Evolutionary conservation across 2,329 filamentous ascomycete species (phyloP).

Genomic region (Penicillium sp.): DNA sequence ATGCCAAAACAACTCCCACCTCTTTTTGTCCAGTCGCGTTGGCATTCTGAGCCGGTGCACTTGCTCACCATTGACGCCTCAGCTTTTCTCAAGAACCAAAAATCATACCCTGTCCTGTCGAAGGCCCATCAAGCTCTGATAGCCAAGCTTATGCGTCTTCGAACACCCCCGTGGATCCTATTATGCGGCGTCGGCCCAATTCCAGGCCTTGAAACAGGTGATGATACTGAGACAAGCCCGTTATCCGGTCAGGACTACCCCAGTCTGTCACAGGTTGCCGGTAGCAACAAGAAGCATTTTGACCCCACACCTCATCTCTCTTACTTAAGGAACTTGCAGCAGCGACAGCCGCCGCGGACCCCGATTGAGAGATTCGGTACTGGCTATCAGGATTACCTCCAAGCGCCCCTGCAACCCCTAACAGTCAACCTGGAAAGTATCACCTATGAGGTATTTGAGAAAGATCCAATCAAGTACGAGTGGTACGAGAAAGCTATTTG

Average conservation of each 20-base stretch:
- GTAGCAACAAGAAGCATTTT: constrained; percentile 50
- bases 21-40: constrained; percentile 57
- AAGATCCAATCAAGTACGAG: constrained; percentile 95
- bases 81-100: constrained; percentile 59
- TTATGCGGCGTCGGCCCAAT: constrained; percentile 59
- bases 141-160: constrained; percentile 57
- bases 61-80: constrained; percentile 54
- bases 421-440: constrained; percentile 96
- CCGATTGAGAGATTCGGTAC: constrained; percentile 66
- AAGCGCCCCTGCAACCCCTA: constrained; percentile 89
- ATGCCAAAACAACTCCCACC: constrained; percentile 61
- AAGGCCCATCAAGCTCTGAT: constrained; percentile 60
- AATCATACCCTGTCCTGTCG: constrained; percentile 59
- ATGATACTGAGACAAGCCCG: constrained; percentile 18
- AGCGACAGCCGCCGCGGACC: constrained; percentile 69
- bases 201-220: constrained; percentile 43
- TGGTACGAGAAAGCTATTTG: constrained; percentile 88
- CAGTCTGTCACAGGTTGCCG: constrained; percentile 66
- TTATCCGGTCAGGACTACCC: constrained; percentile 56
- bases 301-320: constrained; percentile 67
- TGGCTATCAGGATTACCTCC: constrained; percentile 89
- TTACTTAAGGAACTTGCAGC: constrained; percentile 82
- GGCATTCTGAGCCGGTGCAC: constrained; percentile 64
- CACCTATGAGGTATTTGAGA: constrained; percentile 98
- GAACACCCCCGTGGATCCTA: constrained; percentile 60